phyloP scores from a whole-genome alignment of 2,329 filamentous ascomycete species.

The Fusarium sp. region DNA sequence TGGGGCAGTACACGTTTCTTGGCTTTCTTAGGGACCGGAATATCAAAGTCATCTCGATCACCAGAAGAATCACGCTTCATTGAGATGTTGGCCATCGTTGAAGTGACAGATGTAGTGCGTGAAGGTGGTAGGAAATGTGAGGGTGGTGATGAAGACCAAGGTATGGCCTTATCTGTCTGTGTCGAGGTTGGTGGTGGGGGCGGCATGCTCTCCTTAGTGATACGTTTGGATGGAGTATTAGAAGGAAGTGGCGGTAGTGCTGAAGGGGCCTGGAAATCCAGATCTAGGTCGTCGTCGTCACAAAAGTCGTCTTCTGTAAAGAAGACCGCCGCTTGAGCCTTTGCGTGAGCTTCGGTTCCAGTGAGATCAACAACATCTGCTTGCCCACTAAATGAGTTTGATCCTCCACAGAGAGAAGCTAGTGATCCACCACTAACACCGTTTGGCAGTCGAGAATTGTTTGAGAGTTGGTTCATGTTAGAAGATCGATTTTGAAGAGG shows the following conservation, averaged over 20 bases:
- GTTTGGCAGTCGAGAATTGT: slow-evolving; percentile 13
- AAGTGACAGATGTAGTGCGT: slow-evolving; percentile 23
- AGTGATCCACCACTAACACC: slow-evolving; percentile 46
- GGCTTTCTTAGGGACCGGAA: slow-evolving; percentile 49
- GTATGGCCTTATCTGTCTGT: slow-evolving; percentile 55
- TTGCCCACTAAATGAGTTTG: slow-evolving; percentile 59
- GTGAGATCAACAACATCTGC: slow-evolving; percentile 52
- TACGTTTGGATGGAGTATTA: slow-evolving; percentile 29
- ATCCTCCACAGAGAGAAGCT: slow-evolving; percentile 57
- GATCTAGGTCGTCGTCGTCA: slow-evolving; percentile 81
- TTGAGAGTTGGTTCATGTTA: slow-evolving; percentile 48
- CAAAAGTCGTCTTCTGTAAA: slow-evolving; percentile 88
- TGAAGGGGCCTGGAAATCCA: slow-evolving; percentile 72
- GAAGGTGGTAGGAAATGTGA: slow-evolving; percentile 59
- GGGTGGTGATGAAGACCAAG: slow-evolving; percentile 78
- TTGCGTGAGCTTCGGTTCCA: slow-evolving; percentile 43
- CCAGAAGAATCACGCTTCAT: slow-evolving; percentile 59
- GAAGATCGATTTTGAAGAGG: slow-evolving; percentile 47
- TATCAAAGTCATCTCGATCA: slow-evolving; percentile 43
- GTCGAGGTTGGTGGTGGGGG: slow-evolving; percentile 46
- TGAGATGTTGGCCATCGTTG: slow-evolving; percentile 39
- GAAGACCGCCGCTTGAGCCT: slow-evolving; percentile 57
- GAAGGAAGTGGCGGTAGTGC: slow-evolving; percentile 57
- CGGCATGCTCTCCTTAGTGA: slow-evolving; percentile 44
- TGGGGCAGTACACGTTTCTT: slow-evolving; percentile 75